A percentile compares a stretch with the other conserved stretches of the same genome.
Conservation (phyloP, 179 eudicot genomes). For the Amaranthus tricolor region DNA sequence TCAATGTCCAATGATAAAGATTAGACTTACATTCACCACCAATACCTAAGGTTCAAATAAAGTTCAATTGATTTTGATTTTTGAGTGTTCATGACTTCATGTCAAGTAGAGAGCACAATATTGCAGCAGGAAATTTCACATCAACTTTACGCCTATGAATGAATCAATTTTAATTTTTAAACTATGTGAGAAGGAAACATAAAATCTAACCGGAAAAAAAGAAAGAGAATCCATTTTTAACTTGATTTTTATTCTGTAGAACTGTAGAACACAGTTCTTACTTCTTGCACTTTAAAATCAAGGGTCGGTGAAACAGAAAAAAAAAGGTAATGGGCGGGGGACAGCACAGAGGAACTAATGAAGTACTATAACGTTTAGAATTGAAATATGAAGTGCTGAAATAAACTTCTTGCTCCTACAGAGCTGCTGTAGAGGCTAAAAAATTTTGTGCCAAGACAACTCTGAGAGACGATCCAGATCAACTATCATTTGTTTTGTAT, state of each 20-base stretch:
- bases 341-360: too few species aligned
- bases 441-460: neutral
- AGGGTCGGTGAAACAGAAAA: neutral
- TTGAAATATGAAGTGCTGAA: neutral
- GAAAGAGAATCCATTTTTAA: too few species aligned
- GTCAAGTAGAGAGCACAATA: neutral
- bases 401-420: neutral
- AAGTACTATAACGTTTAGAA: neutral
- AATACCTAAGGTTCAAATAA: neutral
- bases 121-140: neutral
- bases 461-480: neutral
- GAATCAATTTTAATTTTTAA: neutral
- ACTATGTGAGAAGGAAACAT: neutral
- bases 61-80: neutral
- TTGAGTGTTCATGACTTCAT: neutral
- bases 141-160: neutral
- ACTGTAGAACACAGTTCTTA: neutral
- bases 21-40: too few species aligned
- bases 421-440: neutral
- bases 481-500: neutral
- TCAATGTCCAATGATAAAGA: neutral
- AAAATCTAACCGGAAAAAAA: too few species aligned
- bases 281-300: neutral
- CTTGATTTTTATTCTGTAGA: neutral
- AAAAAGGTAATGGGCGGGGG: neutral